A percentile compares a stretch with the other conserved stretches of the same genome.
These are phyloP conservation scores for Salix koriyanagi DNA, from an alignment of 345 rosid species.

Conservation along the genomic window DNA sequence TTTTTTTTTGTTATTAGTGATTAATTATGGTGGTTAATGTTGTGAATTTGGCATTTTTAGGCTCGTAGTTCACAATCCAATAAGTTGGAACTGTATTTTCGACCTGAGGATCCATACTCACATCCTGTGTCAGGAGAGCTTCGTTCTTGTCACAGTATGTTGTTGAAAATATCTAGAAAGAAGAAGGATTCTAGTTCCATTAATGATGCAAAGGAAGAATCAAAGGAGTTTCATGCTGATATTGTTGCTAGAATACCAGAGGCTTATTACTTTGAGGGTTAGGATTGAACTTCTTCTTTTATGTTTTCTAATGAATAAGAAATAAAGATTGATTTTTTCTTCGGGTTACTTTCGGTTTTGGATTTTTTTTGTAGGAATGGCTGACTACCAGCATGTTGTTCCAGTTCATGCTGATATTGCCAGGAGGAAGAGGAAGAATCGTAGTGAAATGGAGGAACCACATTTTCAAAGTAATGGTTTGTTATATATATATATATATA, in stretches of 20 bases:
- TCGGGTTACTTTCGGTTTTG: background rate
- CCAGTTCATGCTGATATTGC: constrained; percentile 76
- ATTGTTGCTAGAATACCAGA: constrained; percentile 65
- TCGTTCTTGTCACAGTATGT: constrained; percentile 46
- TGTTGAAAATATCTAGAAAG: constrained; percentile 54
- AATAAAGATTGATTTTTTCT: background rate
- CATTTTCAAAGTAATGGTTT: constrained; percentile 37
- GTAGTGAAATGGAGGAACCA: constrained; percentile 50
- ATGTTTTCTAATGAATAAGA: background rate
- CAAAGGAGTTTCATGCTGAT: constrained; percentile 52
- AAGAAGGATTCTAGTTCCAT: constrained; percentile 1
- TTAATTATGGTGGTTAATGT: background rate
- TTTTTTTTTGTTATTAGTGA: background rate
- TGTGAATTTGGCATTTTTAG: constrained; percentile 23
- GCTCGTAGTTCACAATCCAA: constrained; percentile 53
- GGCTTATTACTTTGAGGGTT: constrained; percentile 72
- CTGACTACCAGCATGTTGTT: constrained; percentile 89
- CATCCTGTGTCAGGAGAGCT: constrained; percentile 74
- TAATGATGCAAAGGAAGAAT: background rate
- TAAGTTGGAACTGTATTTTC: constrained; percentile 72
- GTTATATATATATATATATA: background rate
- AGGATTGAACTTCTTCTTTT: constrained; percentile 5
- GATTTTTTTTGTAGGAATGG: constrained; percentile 60
- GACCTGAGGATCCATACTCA: constrained; percentile 86
- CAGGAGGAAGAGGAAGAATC: constrained; percentile 58